Conservation (phyloP, 2,329 filamentous ascomycete species). For the Colletotrichum sp. region DNA sequence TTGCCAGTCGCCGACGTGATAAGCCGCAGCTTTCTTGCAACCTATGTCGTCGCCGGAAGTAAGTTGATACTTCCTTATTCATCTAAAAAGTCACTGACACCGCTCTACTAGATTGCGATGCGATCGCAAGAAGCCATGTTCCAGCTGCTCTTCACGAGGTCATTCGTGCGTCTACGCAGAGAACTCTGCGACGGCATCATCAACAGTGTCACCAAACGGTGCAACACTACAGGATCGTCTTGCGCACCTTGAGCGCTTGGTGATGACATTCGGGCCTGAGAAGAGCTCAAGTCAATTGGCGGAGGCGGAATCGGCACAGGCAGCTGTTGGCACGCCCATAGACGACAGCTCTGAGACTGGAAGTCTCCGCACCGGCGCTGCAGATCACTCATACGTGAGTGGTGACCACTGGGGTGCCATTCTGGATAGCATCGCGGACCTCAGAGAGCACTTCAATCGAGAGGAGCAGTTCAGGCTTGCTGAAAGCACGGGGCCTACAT, state of each 20-base stretch:
- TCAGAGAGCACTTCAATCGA: constrained; percentile 38
- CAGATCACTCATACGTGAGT: constrained; percentile 36
- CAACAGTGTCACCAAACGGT: too few relatives aligned
- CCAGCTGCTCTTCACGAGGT: constrained; percentile 23
- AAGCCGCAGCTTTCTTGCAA: constrained; percentile 39
- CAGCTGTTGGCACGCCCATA: background rate
- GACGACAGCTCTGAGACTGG: constrained; percentile 30
- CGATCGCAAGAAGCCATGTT: constrained; percentile 28
- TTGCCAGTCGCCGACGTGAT: constrained; percentile 32
- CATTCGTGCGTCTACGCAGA: constrained; percentile 18
- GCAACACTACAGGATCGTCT: constrained; percentile 23
- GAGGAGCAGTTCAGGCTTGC: constrained; percentile 17
- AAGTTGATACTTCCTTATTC: background rate
- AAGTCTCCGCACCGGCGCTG: constrained; percentile 29
- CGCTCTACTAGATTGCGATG: constrained; percentile 23
- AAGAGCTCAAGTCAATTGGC: fast-evolving
- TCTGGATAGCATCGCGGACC: constrained; percentile 42
- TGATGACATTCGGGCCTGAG: constrained; percentile 23
- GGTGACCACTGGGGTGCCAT: constrained; percentile 45
- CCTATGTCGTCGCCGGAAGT: constrained; percentile 39
- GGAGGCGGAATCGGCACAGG: background rate
- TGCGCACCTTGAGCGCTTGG: constrained; percentile 33
- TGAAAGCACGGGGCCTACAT: background rate
- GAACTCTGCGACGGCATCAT: constrained; percentile 12
- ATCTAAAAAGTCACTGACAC: background rate